Base-by-base conservation (phyloP, 345 rosid genomes). In the Passiflora organensis region DNA sequence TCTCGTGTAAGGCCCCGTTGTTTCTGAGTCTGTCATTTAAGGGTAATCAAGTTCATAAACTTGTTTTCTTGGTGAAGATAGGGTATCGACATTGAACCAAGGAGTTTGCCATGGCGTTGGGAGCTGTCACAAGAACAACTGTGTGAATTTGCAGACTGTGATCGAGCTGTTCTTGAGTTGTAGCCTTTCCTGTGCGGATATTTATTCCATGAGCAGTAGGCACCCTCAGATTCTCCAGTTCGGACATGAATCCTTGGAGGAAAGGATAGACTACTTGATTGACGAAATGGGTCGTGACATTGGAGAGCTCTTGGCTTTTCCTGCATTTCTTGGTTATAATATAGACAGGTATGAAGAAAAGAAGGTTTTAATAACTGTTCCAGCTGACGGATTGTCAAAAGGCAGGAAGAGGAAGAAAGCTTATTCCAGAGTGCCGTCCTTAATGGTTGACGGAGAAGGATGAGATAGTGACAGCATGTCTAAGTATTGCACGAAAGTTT, bases 161-260 rank as follows among this genome's bases (percentile, higher is more conserved):
- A 75, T 86, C 23, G 84, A 60, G 15, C 62, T 86, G 43, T 89
- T 80, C 72, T 71, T 75, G 59, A 75, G 81, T 38, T 86, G 75
- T 5, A 75, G 87, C 13, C 78, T 86, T 24, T 82, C 84, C 12
- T 70, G 47, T n/a, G 66, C 53, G 45, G 91, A 86, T 58, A 75
- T 80, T 56, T 63, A 65, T 54, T 61, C 64, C 62, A 86, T 86
- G 95, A 79, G 93, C 78, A 84, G 76, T 72, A 86, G 81, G 76
- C 95, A 86, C 50, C 97, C 95, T 60, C 93, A 78, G 43, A 64
- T 84, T 48, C 65, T 89, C 65, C 90, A 84, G 71, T 89, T 82
- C 63, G 79, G 65, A 38, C 72, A 70, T 24, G 38, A 37, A 36
- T 76, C 91, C 14, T 71, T 86, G 57, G 79, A 68, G 64, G 84